These are phyloP conservation scores for Punctularia strigosozonata DNA, from an alignment of 768 basidiomycete genomes.

Conservation along the genomic window DNA sequence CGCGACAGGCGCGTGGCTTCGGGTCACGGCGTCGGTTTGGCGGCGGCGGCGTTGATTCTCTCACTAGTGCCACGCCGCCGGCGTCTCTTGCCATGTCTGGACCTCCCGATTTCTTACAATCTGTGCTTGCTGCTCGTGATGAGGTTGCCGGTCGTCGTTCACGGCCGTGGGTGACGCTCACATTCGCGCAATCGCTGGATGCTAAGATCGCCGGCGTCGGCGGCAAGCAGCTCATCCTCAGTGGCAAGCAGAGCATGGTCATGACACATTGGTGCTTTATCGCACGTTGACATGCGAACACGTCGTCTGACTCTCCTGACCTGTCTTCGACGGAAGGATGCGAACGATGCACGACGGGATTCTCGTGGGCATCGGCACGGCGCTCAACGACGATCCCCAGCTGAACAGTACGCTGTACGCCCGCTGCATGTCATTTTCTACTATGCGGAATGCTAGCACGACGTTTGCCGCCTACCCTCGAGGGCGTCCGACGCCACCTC, in stretches of 20 bases:
- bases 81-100: neutral
- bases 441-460: too few relatives aligned
- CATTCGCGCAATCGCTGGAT: constrained; percentile 81
- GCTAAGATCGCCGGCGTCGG: constrained; percentile 73
- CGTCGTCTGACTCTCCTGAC: neutral
- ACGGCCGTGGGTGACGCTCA: constrained; percentile 62
- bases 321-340: constrained; percentile 45
- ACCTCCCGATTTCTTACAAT: neutral
- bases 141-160: neutral
- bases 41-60: neutral
- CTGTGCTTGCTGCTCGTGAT: neutral
- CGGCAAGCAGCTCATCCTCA: constrained; percentile 69
- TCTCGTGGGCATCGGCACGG: constrained; percentile 81
- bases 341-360: constrained; percentile 89
- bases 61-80: neutral
- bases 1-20: too few relatives aligned
- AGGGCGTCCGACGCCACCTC: constrained; percentile 25
- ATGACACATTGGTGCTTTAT: constrained; percentile 82
- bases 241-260: constrained; percentile 75
- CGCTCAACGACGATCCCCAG: constrained; percentile 86
- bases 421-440: too few relatives aligned
- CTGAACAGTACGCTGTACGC: constrained; percentile 57
- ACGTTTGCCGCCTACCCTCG: too few relatives aligned
- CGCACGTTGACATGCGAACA: neutral
- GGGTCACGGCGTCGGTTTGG: too few relatives aligned